phyloP scores from a whole-genome alignment of 2,329 filamentous ascomycete species.

The Arthrocladium fulminans region DNA sequence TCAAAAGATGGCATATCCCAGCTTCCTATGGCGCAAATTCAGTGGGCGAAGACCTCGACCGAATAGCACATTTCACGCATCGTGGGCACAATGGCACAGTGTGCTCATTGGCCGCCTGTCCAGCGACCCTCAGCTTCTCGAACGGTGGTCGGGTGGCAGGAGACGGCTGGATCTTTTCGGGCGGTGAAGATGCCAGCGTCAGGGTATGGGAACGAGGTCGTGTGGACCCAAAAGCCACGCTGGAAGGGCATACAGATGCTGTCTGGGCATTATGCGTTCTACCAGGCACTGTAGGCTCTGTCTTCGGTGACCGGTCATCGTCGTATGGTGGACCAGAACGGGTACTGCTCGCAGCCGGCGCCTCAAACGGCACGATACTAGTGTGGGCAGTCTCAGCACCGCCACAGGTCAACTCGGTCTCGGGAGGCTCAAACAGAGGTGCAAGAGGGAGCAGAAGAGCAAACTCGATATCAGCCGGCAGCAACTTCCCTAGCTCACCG shows the following conservation, averaged over 20 bases:
- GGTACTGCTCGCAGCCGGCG: conserved; percentile 81
- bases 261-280: conserved; percentile 94
- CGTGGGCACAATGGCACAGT: conserved; percentile 88
- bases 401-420: conserved; percentile 73
- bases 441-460: conserved; percentile 68
- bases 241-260: conserved; percentile 90
- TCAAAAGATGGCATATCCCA: conserved; percentile 95
- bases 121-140: conserved; percentile 76
- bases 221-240: conserved; percentile 87
- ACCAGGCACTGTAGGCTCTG: conserved; percentile 66
- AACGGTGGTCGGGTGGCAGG: conserved; percentile 80
- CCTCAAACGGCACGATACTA: conserved; percentile 81
- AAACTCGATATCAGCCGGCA: conserved; percentile 90
- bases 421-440: conserved; percentile 60
- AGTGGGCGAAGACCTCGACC: conserved; percentile 71
- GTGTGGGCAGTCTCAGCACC: conserved; percentile 92
- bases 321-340: conserved; percentile 74
- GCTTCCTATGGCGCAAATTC: conserved; percentile 52
- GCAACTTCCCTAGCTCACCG: conserved; percentile 79
- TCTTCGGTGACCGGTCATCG: conserved; percentile 65
- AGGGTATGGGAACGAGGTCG: conserved; percentile 91
- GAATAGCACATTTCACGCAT: conserved; percentile 89
- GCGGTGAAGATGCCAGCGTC: conserved; percentile 85
- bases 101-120: conserved; percentile 77
- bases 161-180: conserved; percentile 97